Base-by-base conservation (phyloP, 148 eudicot species). In the Drosera capensis region DNA sequence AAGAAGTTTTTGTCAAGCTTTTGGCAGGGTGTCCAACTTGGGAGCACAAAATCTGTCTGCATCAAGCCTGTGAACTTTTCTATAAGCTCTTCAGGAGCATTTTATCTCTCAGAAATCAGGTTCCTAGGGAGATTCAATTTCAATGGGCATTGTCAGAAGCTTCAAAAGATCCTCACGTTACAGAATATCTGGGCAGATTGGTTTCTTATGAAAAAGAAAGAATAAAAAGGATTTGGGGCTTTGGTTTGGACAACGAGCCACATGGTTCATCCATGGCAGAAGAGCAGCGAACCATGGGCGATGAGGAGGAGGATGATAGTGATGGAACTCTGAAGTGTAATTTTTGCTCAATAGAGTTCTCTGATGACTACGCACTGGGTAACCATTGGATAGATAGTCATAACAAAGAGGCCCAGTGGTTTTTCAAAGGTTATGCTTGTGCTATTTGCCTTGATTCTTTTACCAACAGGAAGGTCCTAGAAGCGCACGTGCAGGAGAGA, bases 371-470 rank as follows among this genome's bases (percentile, higher is more conserved):
- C 47, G 46, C 64, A 30, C 88, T 90, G 38, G 93, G 93, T 2
- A 34, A 45, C 15, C 95, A 90, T 61, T 90, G 93, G 87, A 73
- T 78, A 55, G 78, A 78, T 8, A 73, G 49, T 54, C 99, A 90
- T 54, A 84, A 80, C 54, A 90, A 71, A 63, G 99, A 90, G 74
- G 95, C 99, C 42, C 95, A 78, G 45, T 90, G 88, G 84, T 76
- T 78, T 43, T 90, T 84, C 60, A 78, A 87, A 52, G 95, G 95
- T 34, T 90, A 90, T 65, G 95, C 78, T 37, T 90, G 99, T 71
- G 92, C 99, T 30, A 84, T 90, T 23, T 90, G 99, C 64, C 69
- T 90, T 22, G 99, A 90, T 70, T 80, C 99, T 46, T 90, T 90
- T 49, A 90, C 85, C 42, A 85, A 90, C 48, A 73, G 68, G 66